A percentile compares a stretch with the other conserved stretches of the same genome.
Conservation (phyloP, 768 basidiomycete species). For the Strobilomyces dryophilus region DNA sequence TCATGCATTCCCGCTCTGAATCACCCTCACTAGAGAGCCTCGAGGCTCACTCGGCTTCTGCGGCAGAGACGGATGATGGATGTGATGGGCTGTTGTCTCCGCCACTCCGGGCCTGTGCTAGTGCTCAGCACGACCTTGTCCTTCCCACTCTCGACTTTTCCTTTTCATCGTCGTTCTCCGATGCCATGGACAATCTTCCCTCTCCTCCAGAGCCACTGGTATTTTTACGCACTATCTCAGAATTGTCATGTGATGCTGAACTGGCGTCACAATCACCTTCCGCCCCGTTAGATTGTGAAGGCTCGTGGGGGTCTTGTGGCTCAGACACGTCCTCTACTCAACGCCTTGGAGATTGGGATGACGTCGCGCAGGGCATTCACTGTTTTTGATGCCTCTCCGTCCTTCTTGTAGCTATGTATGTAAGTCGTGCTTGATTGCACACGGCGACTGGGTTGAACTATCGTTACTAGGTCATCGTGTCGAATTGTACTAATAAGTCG, state of each 20-base stretch:
- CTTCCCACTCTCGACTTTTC: conserved; percentile 78
- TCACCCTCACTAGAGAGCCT: conserved; percentile 2
- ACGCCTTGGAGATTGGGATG: conserved; percentile 2
- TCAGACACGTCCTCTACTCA: conserved; percentile 17
- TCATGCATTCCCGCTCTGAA: background rate
- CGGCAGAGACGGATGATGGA: conserved; percentile 3
- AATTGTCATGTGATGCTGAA: conserved; percentile 15
- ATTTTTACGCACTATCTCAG: conserved; percentile 22
- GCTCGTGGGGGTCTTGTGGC: conserved; percentile 19
- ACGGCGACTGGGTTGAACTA: background rate
- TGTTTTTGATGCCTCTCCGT: background rate
- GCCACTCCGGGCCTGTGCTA: conserved; percentile 30
- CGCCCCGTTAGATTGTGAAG: background rate
- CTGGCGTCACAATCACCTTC: background rate
- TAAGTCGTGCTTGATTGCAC: background rate
- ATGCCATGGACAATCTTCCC: background rate
- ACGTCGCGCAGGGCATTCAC: background rate
- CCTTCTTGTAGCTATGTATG: background rate
- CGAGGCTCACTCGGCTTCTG: conserved; percentile 10
- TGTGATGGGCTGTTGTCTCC: conserved; percentile 5
- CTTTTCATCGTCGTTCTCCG: conserved; percentile 50
- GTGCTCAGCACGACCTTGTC: conserved; percentile 65
- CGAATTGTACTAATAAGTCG: background rate
- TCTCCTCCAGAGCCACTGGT: conserved; percentile 14
- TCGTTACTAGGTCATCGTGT: background rate